Percentiles rank a stretch among this genome's conserved stretches.
Conservation (phyloP, 1,139 yeast genomes). For the Sugiyamaella castrensis region DNA sequence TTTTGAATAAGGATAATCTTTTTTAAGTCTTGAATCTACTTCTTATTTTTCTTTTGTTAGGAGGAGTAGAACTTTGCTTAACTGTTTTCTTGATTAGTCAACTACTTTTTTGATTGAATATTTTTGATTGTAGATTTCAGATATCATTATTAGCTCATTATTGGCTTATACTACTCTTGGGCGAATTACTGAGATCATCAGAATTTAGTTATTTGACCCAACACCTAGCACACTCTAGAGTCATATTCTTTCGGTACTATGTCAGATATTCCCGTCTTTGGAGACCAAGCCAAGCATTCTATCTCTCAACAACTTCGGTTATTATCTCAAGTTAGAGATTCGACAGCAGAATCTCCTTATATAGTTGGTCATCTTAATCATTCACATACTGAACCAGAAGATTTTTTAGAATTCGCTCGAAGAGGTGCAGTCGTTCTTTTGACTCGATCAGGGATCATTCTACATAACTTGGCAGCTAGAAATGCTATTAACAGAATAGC, state of each 20-base stretch:
- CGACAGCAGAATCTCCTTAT: conserved; percentile 18
- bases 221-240: too few relatives aligned
- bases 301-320: conserved; percentile 21
- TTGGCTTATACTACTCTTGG: too few relatives aligned
- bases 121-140: too few relatives aligned
- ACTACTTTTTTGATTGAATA: too few relatives aligned
- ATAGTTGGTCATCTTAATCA: conserved; percentile 26
- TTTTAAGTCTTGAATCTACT: too few relatives aligned
- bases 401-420: conserved; percentile 23
- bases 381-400: conserved; percentile 30
- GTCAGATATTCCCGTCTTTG: conserved; percentile 11
- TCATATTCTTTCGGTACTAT: neutral
- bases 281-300: conserved; percentile 20
- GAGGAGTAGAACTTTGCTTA: too few relatives aligned
- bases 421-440: conserved; percentile 24
- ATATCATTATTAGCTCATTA: too few relatives aligned
- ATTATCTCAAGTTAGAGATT: conserved; percentile 10
- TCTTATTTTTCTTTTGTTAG: too few relatives aligned
- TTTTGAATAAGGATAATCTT: too few relatives aligned
- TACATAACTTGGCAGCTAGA: conserved; percentile 29
- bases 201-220: too few relatives aligned
- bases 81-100: too few relatives aligned
- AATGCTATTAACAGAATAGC: conserved; percentile 24
- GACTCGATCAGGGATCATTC: conserved; percentile 25
- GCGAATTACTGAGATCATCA: too few relatives aligned